Conservation (phyloP, 257 asterid genomes). For the Lycium barbarum region DNA sequence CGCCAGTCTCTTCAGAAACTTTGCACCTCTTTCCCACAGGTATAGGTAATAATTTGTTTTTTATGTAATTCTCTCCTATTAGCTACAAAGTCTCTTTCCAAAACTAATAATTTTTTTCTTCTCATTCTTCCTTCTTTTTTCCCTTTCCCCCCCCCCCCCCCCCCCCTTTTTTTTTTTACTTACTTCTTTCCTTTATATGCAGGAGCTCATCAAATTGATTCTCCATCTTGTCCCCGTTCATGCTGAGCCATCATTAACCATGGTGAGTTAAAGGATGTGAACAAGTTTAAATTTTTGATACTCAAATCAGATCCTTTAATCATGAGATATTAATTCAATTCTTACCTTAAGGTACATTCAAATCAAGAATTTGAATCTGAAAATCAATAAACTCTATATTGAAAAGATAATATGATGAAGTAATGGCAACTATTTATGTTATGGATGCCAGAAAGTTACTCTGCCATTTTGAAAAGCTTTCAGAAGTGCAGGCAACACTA, state of each 20-base stretch:
- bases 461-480: background rate
- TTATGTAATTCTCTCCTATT: background rate
- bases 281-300: too few species aligned
- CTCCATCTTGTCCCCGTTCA: background rate
- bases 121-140: background rate
- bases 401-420: background rate
- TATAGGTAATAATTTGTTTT: background rate
- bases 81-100: background rate
- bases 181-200: background rate
- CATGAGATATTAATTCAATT: background rate
- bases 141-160: too few species aligned
- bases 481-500: background rate
- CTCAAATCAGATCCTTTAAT: background rate
- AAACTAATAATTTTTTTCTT: background rate
- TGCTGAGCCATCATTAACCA: background rate
- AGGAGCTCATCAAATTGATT: background rate
- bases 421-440: background rate
- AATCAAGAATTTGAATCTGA: background rate
- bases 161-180: too few species aligned
- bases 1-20: background rate
- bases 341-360: background rate
- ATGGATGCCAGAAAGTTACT: background rate
- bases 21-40: background rate
- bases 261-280: background rate
- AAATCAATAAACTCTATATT: too few species aligned